Conservation (phyloP, 768 basidiomycete genomes). For the Butyriboletus loyo region DNA sequence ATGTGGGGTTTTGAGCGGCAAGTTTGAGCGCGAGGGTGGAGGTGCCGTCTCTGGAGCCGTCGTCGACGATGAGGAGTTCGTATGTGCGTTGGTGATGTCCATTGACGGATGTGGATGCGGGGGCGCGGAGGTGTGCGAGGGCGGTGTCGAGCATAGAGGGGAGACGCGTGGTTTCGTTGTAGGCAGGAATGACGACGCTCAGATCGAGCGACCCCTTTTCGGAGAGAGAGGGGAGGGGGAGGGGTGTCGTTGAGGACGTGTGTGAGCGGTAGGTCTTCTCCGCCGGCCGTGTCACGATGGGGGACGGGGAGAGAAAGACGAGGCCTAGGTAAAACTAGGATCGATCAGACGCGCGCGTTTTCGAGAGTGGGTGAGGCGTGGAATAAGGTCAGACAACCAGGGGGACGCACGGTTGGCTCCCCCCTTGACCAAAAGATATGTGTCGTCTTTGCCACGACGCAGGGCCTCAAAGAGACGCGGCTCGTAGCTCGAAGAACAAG, state of each 20-base stretch:
- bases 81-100: slow-evolving; percentile 36
- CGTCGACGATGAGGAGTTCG: slow-evolving; percentile 88
- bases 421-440: slow-evolving; percentile 48
- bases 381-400: slow-evolving; percentile 31
- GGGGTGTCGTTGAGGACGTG: slow-evolving; percentile 49
- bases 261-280: slow-evolving; percentile 69
- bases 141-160: slow-evolving; percentile 79
- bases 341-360: slow-evolving; percentile 11
- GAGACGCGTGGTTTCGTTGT: slow-evolving; percentile 85
- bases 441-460: slow-evolving; percentile 70
- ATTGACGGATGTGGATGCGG: not conserved
- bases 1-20: slow-evolving; percentile 50
- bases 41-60: slow-evolving; percentile 82
- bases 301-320: slow-evolving; percentile 70
- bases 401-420: slow-evolving; percentile 25
- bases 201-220: slow-evolving; percentile 64
- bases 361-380: not conserved
- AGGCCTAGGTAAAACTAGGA: slow-evolving; percentile 66
- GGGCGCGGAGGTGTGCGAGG: slow-evolving; percentile 57
- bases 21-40: slow-evolving; percentile 60
- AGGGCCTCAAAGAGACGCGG: slow-evolving; percentile 36
- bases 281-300: slow-evolving; percentile 57
- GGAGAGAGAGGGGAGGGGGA: slow-evolving; percentile 54
- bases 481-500: slow-evolving; percentile 91
- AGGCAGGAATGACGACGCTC: slow-evolving; percentile 85